These are phyloP conservation scores for Alternaria metachromatica DNA, from an alignment of 2,329 filamentous ascomycete genomes.

Conservation along the genomic window DNA sequence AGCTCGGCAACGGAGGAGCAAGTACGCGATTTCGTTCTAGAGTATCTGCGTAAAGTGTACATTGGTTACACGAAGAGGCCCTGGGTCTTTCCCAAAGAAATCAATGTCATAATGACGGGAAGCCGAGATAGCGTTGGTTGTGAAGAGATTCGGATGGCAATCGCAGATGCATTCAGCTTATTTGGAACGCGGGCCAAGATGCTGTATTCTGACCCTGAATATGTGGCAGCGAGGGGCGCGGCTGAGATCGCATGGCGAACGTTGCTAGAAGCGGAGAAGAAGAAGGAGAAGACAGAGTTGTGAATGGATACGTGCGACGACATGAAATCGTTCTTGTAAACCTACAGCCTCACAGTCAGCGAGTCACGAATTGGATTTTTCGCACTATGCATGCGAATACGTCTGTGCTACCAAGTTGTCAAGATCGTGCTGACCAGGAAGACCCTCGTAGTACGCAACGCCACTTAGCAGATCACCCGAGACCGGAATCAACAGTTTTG, in stretches of 20 bases:
- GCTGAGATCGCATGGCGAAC: not conserved
- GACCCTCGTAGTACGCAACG: conserved; percentile 9
- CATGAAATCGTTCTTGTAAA: not conserved
- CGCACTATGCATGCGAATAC: not conserved
- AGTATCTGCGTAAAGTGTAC: not conserved
- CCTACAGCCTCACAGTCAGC: not conserved
- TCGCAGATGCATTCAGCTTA: not conserved
- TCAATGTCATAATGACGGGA: not conserved
- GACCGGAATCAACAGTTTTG: conserved; percentile 28
- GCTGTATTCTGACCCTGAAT: not conserved
- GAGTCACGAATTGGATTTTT: not conserved
- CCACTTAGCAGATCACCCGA: conserved; percentile 36
- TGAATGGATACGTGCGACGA: not conserved
- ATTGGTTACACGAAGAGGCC: not conserved
- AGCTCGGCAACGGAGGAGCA: not conserved
- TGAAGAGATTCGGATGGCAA: not conserved
- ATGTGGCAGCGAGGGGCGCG: not conserved
- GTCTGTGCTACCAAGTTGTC: not conserved
- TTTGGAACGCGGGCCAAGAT: not conserved
- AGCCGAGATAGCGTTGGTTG: not conserved
- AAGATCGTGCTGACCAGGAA: conserved; percentile 2
- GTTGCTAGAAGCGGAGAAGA: not conserved
- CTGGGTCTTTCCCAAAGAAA: not conserved
- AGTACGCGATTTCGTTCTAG: not conserved
- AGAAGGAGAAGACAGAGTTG: not conserved